phyloP scores from a whole-genome alignment of 2,329 filamentous ascomycete genomes.

The Talaromyces sp. region DNA sequence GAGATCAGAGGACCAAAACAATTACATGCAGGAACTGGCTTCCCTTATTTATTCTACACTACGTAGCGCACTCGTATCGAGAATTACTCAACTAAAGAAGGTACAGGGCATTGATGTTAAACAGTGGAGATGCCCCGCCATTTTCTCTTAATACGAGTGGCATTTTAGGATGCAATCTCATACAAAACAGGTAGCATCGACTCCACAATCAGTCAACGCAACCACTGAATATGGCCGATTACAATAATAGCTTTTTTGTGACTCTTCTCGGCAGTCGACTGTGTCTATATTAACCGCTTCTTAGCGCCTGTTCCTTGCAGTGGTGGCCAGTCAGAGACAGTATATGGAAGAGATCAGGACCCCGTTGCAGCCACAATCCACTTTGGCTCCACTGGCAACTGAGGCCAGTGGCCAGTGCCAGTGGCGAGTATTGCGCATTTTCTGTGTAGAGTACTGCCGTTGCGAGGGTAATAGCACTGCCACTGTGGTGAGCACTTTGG shows the following conservation, averaged over 20 bases:
- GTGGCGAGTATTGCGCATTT: neutral
- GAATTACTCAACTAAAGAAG: neutral
- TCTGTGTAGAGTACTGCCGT: neutral
- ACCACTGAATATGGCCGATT: neutral
- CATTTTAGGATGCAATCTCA: neutral
- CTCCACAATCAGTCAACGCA: neutral
- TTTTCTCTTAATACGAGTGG: neutral
- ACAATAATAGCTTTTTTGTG: neutral
- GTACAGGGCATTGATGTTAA: neutral
- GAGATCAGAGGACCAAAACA: neutral
- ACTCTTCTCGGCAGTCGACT: neutral
- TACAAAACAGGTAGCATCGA: neutral
- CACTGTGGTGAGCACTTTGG: neutral
- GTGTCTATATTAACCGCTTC: neutral
- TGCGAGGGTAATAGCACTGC: neutral
- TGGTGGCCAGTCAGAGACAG: constrained; percentile 4
- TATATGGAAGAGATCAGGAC: neutral
- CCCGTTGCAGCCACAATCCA: constrained; percentile 6
- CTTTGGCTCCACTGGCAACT: neutral
- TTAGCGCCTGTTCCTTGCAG: constrained; percentile 13
- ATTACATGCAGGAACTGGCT: neutral
- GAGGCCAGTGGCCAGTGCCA: neutral
- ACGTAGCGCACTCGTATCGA: neutral
- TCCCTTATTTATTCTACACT: neutral
- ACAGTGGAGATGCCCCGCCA: neutral